These are phyloP conservation scores for Benincasa hispida DNA, from an alignment of 306 rosid genomes.

Conservation along the genomic window DNA sequence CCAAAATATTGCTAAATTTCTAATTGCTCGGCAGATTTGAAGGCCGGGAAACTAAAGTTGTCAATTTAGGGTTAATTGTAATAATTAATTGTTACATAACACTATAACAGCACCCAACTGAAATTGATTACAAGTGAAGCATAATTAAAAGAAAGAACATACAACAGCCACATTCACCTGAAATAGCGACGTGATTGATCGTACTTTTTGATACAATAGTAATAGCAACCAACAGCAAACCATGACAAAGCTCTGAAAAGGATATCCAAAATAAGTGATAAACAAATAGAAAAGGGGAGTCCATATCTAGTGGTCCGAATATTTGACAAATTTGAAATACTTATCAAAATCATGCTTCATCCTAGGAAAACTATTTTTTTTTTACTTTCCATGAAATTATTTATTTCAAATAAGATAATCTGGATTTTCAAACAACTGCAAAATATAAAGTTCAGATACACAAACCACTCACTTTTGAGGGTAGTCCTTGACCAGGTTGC, in stretches of 20 bases:
- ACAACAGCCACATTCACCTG: conserved; percentile 35
- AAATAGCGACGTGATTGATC: conserved; percentile 84
- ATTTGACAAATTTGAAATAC: not conserved
- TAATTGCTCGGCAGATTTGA: not conserved
- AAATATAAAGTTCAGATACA: not conserved
- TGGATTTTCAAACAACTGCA: not conserved
- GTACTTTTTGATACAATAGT: conserved; percentile 87
- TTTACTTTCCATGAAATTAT: not conserved
- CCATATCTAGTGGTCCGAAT: not conserved
- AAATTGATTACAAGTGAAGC: not conserved
- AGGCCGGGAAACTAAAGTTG: not conserved
- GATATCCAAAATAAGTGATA: not conserved
- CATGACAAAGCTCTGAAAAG: conserved; percentile 78
- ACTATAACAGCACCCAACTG: not conserved
- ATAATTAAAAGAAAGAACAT: not conserved
- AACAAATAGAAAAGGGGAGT: not conserved
- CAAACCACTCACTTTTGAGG: conserved; percentile 67
- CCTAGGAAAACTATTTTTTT: not conserved
- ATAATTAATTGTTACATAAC: not conserved
- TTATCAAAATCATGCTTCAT: not conserved
- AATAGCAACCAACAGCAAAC: conserved; percentile 99
- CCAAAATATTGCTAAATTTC: not conserved
- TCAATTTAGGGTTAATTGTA: not conserved
- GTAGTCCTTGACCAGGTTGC: conserved; percentile 92
- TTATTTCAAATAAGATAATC: not conserved